Conservation (phyloP, 2,329 filamentous ascomycete species). For the Aspergillus bombycis region DNA sequence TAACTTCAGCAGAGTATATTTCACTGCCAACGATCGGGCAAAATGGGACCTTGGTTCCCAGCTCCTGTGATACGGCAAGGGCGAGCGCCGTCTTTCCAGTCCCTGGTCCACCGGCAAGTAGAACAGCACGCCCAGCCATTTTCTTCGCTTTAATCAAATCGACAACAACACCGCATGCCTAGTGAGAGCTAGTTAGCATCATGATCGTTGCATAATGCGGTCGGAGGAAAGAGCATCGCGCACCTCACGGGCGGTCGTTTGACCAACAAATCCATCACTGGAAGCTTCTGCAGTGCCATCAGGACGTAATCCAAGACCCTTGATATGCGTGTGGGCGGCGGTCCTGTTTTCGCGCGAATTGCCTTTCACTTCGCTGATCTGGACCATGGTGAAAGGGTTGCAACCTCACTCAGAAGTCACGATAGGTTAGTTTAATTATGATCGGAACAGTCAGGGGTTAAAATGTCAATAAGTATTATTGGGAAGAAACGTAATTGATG, state of each 20-base stretch:
- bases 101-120: constrained; percentile 91
- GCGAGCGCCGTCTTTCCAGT: constrained; percentile 97
- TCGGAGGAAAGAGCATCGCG: constrained; percentile 21
- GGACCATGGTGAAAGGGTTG: constrained; percentile 64
- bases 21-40: constrained; percentile 98
- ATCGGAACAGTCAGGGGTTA: not conserved
- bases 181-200: constrained; percentile 39
- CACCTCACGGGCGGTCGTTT: constrained; percentile 85
- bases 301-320: constrained; percentile 81
- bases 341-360: constrained; percentile 95
- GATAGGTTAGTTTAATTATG: not conserved
- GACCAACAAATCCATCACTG: constrained; percentile 84
- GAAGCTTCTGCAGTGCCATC: constrained; percentile 85
- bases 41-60: constrained; percentile 97
- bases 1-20: constrained; percentile 96
- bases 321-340: constrained; percentile 96
- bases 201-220: not conserved
- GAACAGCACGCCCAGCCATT: constrained; percentile 92
- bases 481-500: constrained; percentile 15
- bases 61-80: constrained; percentile 91
- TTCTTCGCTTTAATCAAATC: constrained; percentile 95
- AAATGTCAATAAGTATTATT: constrained; percentile 7
- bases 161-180: constrained; percentile 92
- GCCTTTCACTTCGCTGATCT: constrained; percentile 93
- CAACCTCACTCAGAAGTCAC: constrained; percentile 31